Base-by-base conservation (phyloP, 805 yeast species). In the Suhomyces sp. region DNA sequence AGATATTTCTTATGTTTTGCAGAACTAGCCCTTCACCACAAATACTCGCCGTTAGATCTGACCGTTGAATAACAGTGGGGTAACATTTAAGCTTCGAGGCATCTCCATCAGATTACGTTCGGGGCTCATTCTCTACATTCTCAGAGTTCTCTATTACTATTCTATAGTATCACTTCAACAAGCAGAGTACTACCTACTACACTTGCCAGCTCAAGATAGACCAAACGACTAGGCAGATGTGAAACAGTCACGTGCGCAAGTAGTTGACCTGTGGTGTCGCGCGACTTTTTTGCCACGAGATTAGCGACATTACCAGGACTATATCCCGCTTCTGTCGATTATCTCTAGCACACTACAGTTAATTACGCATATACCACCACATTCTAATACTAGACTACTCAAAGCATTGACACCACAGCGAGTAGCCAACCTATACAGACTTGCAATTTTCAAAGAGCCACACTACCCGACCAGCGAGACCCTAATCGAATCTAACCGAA, bases 201-300 rank as follows among this genome's bases (percentile, higher is more conserved):
- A 29, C n/a, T 29, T 12, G 5, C 33, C n/a, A 29, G n/a, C 33
- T 29, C 33, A 6, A 12, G 35, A 31, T 6, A 29, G 19, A 19
- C 19, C 19, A 19, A 19, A 19, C 19, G 19, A 19, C 19, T 19
- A 19, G 3, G 19, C 19, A 19, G 19, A 19, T 19, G 19, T 29
- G 35, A 31, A 31, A 13, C 35, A 13, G 17, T 33, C 36, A 33
- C 36, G 36, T 33, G 36, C n/a, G 1, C n/a, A 12, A 12, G 19
- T 12, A 12, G 33, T 1, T 12, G 33, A 12, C 6, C 13, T 2
- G 31, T 27, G 33, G 33, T 29, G 33, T 29, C 33, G 33, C 33
- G 17, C 48, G 48, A 46, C 48, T 27, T 46, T 46, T 31, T 46
- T 46, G 48, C 48, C 48, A 46, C 48, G n/a, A 46, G 41, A 19